These are phyloP conservation scores for Sodiomyces alkalinus DNA, from an alignment of 2,329 filamentous ascomycete species.

Conservation along the genomic window DNA sequence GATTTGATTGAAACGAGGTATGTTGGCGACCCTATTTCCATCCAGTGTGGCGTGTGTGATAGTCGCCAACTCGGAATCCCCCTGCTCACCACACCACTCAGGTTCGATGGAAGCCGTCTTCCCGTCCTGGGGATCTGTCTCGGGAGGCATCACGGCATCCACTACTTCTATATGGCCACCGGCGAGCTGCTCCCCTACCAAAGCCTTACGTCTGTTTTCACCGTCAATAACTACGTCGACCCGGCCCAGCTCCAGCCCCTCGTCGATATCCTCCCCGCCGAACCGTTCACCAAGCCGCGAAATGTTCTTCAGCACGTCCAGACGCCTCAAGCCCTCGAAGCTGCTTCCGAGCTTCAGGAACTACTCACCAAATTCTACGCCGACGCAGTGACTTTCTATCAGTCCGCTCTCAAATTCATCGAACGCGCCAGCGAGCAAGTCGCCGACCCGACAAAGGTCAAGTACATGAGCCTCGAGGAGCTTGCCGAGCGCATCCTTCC, in stretches of 20 bases:
- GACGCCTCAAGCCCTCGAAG: constrained; percentile 2
- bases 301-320: constrained; percentile 6
- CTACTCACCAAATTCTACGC: constrained; percentile 31
- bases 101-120: constrained; percentile 22
- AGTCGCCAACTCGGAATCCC: no score
- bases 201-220: constrained; percentile 30
- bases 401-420: constrained; percentile 29
- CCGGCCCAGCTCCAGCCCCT: constrained; percentile 23
- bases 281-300: constrained; percentile 3
- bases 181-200: constrained; percentile 32
- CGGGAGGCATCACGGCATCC: constrained; percentile 30
- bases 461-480: constrained; percentile 34
- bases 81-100: constrained; percentile 6
- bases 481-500: constrained; percentile 30
- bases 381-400: constrained; percentile 27
- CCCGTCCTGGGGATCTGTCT: constrained; percentile 37
- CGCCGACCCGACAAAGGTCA: constrained; percentile 18
- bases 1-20: constrained; percentile 36
- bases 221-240: constrained; percentile 29
- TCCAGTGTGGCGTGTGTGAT: no score
- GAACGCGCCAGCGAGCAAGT: constrained; percentile 29
- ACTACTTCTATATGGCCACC: constrained; percentile 38
- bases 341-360: constrained; percentile 21
- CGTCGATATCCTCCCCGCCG: constrained; percentile 7
- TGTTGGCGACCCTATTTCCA: neutral